phyloP scores from a whole-genome alignment of 2,329 filamentous ascomycete genomes.

The Beauveria medogensis region DNA sequence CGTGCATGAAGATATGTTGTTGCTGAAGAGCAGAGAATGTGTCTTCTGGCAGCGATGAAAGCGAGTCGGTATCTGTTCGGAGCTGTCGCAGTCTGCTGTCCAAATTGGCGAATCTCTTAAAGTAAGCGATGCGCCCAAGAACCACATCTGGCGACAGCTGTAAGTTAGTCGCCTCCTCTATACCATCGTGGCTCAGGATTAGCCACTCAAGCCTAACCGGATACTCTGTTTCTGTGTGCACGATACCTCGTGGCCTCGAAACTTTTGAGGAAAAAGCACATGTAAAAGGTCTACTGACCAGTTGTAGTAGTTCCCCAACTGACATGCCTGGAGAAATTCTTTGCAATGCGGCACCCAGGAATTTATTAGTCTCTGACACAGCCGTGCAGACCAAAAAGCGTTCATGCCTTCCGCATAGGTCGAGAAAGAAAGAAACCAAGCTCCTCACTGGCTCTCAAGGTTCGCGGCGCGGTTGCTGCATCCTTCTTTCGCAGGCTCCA shows the following conservation, averaged over 20 bases:
- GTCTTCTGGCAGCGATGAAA: background rate
- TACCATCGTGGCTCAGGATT: background rate
- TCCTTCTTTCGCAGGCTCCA: background rate
- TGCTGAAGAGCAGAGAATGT: background rate
- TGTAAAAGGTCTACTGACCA: too few species aligned
- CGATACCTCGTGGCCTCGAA: background rate
- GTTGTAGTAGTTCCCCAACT: too few species aligned
- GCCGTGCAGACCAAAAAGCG: background rate
- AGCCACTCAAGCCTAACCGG: background rate
- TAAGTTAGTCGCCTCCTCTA: background rate
- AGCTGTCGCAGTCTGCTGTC: background rate
- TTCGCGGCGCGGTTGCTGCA: background rate
- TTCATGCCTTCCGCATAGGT: background rate
- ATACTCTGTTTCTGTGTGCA: background rate
- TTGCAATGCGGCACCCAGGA: background rate
- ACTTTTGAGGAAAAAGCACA: background rate
- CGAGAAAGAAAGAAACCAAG: background rate
- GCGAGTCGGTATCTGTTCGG: background rate
- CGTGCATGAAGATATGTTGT: background rate
- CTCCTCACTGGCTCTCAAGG: background rate
- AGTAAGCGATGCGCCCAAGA: background rate
- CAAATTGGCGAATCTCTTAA: background rate
- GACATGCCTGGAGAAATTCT: background rate
- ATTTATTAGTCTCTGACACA: background rate
- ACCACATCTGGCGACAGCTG: background rate